Evolutionary conservation across 1,139 yeast genomes (phyloP).

Genomic region (Candida tropicalis): DNA sequence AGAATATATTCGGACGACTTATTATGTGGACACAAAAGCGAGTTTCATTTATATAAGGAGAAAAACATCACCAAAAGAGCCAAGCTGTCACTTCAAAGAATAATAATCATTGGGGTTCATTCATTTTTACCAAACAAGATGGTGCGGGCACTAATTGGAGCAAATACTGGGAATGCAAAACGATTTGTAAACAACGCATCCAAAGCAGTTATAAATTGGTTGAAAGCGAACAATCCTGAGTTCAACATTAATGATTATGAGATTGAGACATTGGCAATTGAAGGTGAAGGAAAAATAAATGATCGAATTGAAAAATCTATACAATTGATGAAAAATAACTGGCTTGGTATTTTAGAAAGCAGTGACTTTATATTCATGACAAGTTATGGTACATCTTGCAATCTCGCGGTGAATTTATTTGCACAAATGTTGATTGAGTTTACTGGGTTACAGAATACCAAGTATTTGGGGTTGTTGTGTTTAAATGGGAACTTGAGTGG

Average conservation of each 20-base stretch:
- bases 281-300: slow-evolving; percentile 52
- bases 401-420: slow-evolving; percentile 47
- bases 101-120: slow-evolving; percentile 51
- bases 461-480: slow-evolving; percentile 40
- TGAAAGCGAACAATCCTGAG: slow-evolving; percentile 26
- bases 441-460: slow-evolving; percentile 16
- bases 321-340: slow-evolving; percentile 41
- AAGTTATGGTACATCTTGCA: slow-evolving; percentile 49
- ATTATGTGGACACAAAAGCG: slow-evolving; percentile 31
- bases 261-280: slow-evolving; percentile 52
- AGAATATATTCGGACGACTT: slow-evolving; percentile 40
- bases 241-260: slow-evolving; percentile 24
- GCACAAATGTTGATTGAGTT: slow-evolving; percentile 27
- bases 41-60: slow-evolving; percentile 36
- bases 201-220: slow-evolving; percentile 43
- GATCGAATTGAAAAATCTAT: slow-evolving; percentile 38
- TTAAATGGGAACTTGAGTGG: slow-evolving; percentile 51
- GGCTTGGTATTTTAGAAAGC: slow-evolving; percentile 36
- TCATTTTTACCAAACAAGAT: slow-evolving; percentile 56
- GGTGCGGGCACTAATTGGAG: slow-evolving; percentile 49
- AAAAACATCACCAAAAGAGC: slow-evolving; percentile 21
- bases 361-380: slow-evolving; percentile 49
- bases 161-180: slow-evolving; percentile 47
- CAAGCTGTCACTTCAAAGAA: slow-evolving; percentile 27
- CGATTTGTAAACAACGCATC: slow-evolving; percentile 38